Evolutionary conservation across 495 filamentous ascomycete genomes (phyloP), one percentile per base, ranked within the genome.

Genomic region (Aspergillus nidulans): DNA sequence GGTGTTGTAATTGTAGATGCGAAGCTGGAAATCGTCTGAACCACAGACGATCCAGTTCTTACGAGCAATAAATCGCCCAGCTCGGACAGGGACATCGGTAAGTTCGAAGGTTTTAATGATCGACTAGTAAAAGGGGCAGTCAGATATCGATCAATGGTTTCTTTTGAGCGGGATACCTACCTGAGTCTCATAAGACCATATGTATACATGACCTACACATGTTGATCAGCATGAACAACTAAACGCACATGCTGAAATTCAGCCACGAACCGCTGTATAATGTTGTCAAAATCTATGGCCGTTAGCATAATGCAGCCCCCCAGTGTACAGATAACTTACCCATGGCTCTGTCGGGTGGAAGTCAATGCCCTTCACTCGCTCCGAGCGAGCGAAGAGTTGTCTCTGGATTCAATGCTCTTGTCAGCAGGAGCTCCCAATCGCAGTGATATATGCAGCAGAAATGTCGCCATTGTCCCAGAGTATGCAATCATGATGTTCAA

Each of bases 31-130:
- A 78, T 97, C 94, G 77, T 99, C 94, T 42, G 90, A 96, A 60
- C 94, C 94, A 72, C 91, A 95, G 40, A 96, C 92, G 63, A 99
- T 95, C 95, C 95, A 97, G 72, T 97, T 97, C 82, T 97, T 97
- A 56, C 94, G 82, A 62, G 95, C 90, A 69, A 98, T 84, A 72
- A 98, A 98, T 56, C 95, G 89, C 63, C 94, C 94, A 40, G 95
- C 95, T 72, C 94, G 87, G 47, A 97, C 94, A 56, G 94, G 94
- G 46, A 99, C 94, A 83, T 99, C 94, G 66, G 92, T 96, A 53
- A 99, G 86, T 77, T 99, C 95, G 75, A 99, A 99, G 15, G 95
- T 96, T 78, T 97, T 97, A 71, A 99, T 90, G 58, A 99, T 91
- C 25, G 90, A 87, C 80, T 87, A 63, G 15, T 51, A 12, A 53